A percentile compares a stretch with the other conserved stretches of the same genome.
Conservation (phyloP, 371 early-diverging fungal genomes). For the Rhizopus stolonifer region DNA sequence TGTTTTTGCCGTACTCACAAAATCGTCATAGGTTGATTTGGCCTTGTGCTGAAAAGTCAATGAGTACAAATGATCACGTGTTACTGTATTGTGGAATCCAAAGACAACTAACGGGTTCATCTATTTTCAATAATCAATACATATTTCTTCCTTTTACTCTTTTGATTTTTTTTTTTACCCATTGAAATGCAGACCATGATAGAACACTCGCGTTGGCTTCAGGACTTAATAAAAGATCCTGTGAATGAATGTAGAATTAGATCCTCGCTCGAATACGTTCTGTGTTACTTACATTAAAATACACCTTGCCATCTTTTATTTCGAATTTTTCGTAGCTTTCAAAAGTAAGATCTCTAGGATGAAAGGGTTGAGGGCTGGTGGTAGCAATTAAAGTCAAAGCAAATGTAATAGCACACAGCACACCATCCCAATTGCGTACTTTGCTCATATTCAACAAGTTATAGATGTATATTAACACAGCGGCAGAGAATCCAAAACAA, state of each 20-base stretch:
- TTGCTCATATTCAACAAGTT: neutral
- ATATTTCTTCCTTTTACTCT: too few relatives aligned
- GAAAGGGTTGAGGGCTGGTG: conserved; percentile 27
- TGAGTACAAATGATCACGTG: conserved; percentile 29
- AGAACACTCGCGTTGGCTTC: conserved; percentile 39
- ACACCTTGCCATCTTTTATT: conserved; percentile 20
- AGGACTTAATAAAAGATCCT: conserved; percentile 31
- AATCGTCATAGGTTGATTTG: conserved; percentile 27
- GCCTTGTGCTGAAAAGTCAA: conserved; percentile 36
- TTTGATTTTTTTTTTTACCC: conserved; percentile 23
- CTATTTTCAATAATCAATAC: conserved; percentile 11
- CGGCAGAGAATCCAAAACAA: conserved; percentile 2
- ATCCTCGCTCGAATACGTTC: too few relatives aligned
- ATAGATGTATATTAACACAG: conserved; percentile 6
- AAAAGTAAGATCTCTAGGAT: conserved; percentile 29
- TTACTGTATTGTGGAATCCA: conserved; percentile 27
- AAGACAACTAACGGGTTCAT: conserved; percentile 33
- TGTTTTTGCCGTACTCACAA: conserved; percentile 4
- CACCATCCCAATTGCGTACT: neutral
- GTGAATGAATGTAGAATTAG: too few relatives aligned
- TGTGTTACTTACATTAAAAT: conserved; percentile 21
- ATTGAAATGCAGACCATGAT: conserved; percentile 39
- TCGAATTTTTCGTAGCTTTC: conserved; percentile 29
- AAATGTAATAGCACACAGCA: neutral
- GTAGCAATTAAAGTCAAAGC: conserved; percentile 13